Percentiles rank a stretch among this genome's conserved stretches.
Conservation (phyloP, 2,329 filamentous ascomycete species). For the Thyridium curvatum region DNA sequence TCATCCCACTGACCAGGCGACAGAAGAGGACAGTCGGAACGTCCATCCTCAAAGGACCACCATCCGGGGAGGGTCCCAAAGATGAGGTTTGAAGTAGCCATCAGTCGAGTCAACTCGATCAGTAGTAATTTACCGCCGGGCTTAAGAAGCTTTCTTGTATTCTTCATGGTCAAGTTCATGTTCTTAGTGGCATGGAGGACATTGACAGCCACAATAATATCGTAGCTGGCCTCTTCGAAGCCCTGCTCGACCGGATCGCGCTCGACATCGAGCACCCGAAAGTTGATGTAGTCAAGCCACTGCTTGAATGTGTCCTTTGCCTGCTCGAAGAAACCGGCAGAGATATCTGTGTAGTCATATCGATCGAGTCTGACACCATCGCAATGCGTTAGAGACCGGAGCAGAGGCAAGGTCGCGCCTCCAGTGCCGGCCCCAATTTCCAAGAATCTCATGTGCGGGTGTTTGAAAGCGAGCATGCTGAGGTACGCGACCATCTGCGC, state of each 20-base stretch:
- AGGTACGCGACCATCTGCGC: slow-evolving; percentile 15
- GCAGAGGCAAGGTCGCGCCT: slow-evolving; percentile 15
- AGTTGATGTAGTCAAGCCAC: slow-evolving; percentile 20
- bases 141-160: slow-evolving; percentile 17
- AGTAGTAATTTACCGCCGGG: slow-evolving; percentile 25
- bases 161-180: slow-evolving; percentile 13
- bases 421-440: slow-evolving; percentile 28
- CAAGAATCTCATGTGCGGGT: slow-evolving; percentile 23
- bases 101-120: slow-evolving; percentile 5
- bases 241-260: slow-evolving; percentile 22
- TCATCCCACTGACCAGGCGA: slow-evolving; percentile 12
- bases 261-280: slow-evolving; percentile 21
- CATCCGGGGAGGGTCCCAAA: slow-evolving; percentile 3
- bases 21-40: slow-evolving; percentile 1
- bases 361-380: slow-evolving; percentile 1
- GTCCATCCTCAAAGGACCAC: slow-evolving; percentile 1
- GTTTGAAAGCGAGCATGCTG: slow-evolving; percentile 12
- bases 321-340: slow-evolving; percentile 28
- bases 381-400: slow-evolving; percentile 5
- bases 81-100: neutral
- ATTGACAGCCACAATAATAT: slow-evolving; percentile 25
- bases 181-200: slow-evolving; percentile 22
- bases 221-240: slow-evolving; percentile 18
- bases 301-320: slow-evolving; percentile 21
- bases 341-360: slow-evolving; percentile 38